Conservation (phyloP, 768 basidiomycete species). For the Suillus ampliporus region DNA sequence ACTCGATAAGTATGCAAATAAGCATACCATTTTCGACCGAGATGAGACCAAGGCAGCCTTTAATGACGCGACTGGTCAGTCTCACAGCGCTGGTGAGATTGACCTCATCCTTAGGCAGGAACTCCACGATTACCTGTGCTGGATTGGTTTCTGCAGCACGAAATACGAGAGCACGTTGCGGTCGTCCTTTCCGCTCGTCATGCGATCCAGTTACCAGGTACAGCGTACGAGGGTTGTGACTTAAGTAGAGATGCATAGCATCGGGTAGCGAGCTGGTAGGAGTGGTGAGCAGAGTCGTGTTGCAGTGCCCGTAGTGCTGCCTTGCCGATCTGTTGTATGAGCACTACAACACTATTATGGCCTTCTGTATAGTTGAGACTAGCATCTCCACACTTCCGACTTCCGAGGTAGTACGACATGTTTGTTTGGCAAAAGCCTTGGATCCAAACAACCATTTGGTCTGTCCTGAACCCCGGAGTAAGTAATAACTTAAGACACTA, state of each 20-base stretch:
- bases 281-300: not conserved
- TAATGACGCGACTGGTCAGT: slow-evolving; percentile 72
- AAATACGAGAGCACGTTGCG: slow-evolving; percentile 71
- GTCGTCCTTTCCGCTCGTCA: slow-evolving; percentile 65
- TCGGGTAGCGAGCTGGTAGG: not conserved
- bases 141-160: slow-evolving; percentile 59
- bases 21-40: slow-evolving; percentile 69
- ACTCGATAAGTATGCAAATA: not conserved
- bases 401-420: slow-evolving; percentile 8
- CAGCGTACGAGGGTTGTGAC: slow-evolving; percentile 68
- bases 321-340: not conserved
- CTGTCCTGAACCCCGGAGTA: no score
- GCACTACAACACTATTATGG: slow-evolving; percentile 21
- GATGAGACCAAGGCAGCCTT: slow-evolving; percentile 86
- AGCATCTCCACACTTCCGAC: not conserved
- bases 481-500: no score
- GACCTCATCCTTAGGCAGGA: slow-evolving; percentile 74
- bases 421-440: slow-evolving; percentile 16
- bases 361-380: not conserved
- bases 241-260: slow-evolving; percentile 77
- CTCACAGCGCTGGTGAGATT: slow-evolving; percentile 67
- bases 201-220: slow-evolving; percentile 75
- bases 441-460: slow-evolving; percentile 8
- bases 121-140: slow-evolving; percentile 84
- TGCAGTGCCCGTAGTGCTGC: not conserved